Evolutionary conservation across 1,284 basidiomycete genomes (phyloP).

Genomic region (Fomitopsis betulina): DNA sequence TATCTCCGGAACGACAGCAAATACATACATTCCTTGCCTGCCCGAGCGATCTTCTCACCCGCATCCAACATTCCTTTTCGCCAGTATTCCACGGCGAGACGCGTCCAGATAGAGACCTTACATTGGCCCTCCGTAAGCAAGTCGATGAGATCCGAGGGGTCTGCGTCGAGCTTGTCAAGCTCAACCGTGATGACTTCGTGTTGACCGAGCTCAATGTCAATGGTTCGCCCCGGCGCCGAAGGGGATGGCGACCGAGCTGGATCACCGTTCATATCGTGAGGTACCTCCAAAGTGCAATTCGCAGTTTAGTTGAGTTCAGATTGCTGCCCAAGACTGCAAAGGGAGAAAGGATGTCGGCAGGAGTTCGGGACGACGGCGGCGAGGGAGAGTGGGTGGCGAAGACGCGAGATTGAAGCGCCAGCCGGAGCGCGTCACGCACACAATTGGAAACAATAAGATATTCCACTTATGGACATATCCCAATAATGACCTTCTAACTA

Average conservation of each 20-base stretch:
- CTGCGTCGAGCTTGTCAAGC: slow-evolving; percentile 71
- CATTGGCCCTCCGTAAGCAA: slow-evolving; percentile 67
- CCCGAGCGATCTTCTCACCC: slow-evolving; percentile 63
- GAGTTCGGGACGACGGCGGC: not conserved
- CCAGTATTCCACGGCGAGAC: slow-evolving; percentile 77
- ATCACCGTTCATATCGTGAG: slow-evolving; percentile 13
- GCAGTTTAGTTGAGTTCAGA: too few relatives aligned
- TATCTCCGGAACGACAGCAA: not conserved
- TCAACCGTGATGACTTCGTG: slow-evolving; percentile 80
- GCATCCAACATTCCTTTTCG: slow-evolving; percentile 59
- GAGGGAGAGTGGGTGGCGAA: not conserved
- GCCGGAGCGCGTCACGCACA: not conserved
- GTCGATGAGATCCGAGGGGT: slow-evolving; percentile 68
- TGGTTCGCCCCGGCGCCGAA: slow-evolving; percentile 27
- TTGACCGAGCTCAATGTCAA: slow-evolving; percentile 64
- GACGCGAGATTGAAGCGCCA: not conserved
- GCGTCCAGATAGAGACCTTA: slow-evolving; percentile 69
- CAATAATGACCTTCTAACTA: not conserved
- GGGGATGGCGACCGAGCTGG: slow-evolving; percentile 20
- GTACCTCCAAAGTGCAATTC: not conserved
- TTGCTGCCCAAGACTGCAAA: not conserved
- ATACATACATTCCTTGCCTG: slow-evolving; percentile 58
- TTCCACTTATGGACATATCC: not conserved
- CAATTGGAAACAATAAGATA: not conserved
- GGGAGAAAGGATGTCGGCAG: not conserved